phyloP scores from a whole-genome alignment of 208 protist species.

The Wallacemonas sp. region DNA sequence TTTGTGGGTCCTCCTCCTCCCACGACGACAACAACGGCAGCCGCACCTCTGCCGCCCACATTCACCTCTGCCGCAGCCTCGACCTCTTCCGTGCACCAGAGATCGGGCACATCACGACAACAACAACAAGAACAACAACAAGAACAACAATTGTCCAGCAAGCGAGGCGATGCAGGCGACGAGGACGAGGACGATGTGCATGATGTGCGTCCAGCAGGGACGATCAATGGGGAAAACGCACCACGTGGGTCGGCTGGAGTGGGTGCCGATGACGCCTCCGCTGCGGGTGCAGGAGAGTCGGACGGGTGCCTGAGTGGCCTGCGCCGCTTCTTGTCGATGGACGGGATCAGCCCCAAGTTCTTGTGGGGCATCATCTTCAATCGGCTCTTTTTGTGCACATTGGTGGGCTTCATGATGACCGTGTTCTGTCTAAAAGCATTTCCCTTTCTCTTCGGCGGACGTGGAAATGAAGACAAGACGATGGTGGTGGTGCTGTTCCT shows the following conservation, averaged over 20 bases:
- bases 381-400: constrained; percentile 60
- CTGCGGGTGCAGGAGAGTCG: background rate
- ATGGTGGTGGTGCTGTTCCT: constrained; percentile 74
- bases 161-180: background rate
- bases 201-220: background rate
- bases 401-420: constrained; percentile 48
- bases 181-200: background rate
- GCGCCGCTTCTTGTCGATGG: constrained; percentile 32
- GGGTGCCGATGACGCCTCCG: too few relatives aligned
- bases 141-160: too few relatives aligned
- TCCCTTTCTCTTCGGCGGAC: constrained; percentile 61
- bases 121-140: too few relatives aligned
- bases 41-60: background rate
- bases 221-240: background rate
- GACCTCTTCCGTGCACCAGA: background rate
- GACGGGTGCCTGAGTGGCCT: constrained; percentile 13
- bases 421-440: constrained; percentile 31
- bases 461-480: constrained; percentile 38
- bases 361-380: constrained; percentile 59
- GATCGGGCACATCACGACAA: too few relatives aligned
- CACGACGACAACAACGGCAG: constrained; percentile 15
- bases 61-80: background rate
- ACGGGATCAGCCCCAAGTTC: constrained; percentile 45
- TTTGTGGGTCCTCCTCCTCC: constrained; percentile 26
- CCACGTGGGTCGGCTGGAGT: too few relatives aligned